phyloP scores from a whole-genome alignment of 2,329 filamentous ascomycete genomes.

The Cryphonectria naterciae region DNA sequence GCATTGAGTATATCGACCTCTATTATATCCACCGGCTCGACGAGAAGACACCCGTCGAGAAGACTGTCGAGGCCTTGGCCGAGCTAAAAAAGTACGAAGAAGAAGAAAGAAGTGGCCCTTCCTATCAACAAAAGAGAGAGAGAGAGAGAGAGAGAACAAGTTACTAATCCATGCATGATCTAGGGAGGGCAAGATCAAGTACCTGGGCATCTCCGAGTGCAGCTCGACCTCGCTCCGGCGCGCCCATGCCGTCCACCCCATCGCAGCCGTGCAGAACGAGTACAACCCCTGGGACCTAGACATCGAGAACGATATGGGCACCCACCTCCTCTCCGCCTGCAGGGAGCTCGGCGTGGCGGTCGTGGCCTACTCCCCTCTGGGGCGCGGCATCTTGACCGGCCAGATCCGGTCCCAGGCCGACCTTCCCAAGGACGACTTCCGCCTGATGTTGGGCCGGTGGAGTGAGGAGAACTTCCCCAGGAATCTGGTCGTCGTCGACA shows the following conservation, averaged over 20 bases:
- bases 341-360: slow-evolving; percentile 61
- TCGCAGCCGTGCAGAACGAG: slow-evolving; percentile 58
- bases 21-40: slow-evolving; percentile 58
- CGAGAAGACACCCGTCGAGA: slow-evolving; percentile 49
- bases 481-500: slow-evolving; percentile 58
- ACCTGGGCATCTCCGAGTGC: slow-evolving; percentile 60
- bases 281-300: slow-evolving; percentile 59
- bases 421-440: slow-evolving; percentile 53
- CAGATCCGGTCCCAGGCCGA: slow-evolving; percentile 48
- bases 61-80: slow-evolving; percentile 55
- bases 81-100: slow-evolving; percentile 43
- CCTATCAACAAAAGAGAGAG: background rate
- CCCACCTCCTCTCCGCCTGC: slow-evolving; percentile 55
- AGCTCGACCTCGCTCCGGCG: slow-evolving; percentile 54
- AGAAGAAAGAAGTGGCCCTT: slow-evolving; percentile 16
- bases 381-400: slow-evolving; percentile 61
- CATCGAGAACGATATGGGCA: slow-evolving; percentile 56
- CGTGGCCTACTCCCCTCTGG: slow-evolving; percentile 64
- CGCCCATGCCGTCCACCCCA: slow-evolving; percentile 51
- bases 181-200: slow-evolving; percentile 59
- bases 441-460: slow-evolving; percentile 52
- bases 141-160: background rate
- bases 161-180: background rate
- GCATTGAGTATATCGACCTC: slow-evolving; percentile 58
- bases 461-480: slow-evolving; percentile 56